Evolutionary conservation across 129 eudicot species (phyloP).

Genomic region (Apium graveolens): DNA sequence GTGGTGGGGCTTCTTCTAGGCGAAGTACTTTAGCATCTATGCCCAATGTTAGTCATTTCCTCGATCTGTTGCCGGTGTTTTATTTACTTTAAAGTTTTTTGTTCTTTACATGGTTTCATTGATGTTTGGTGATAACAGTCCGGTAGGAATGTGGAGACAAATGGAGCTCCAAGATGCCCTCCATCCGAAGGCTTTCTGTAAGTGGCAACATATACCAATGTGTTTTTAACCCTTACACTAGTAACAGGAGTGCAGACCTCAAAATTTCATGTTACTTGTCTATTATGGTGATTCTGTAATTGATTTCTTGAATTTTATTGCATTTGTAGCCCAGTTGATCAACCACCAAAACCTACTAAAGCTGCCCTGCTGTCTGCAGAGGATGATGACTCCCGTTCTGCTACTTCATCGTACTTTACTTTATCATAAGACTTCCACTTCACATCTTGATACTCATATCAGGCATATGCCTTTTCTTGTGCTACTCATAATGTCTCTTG

Average conservation of each 20-base stretch:
- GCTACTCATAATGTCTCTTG: slow-evolving; percentile 13
- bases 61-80: slow-evolving; percentile 19
- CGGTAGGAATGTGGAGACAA: slow-evolving; percentile 21
- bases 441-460: background rate
- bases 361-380: slow-evolving; percentile 23
- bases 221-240: slow-evolving; percentile 7
- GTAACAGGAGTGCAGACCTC: background rate
- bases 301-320: background rate
- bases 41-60: slow-evolving; percentile 34
- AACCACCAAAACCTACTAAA: slow-evolving; percentile 28
- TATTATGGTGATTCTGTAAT: background rate
- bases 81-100: background rate
- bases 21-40: slow-evolving; percentile 36
- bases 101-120: slow-evolving; percentile 11
- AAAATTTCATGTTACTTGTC: background rate
- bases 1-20: slow-evolving; percentile 16
- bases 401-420: slow-evolving; percentile 59
- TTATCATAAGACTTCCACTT: slow-evolving; percentile 1
- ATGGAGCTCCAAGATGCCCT: slow-evolving; percentile 33
- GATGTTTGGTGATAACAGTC: slow-evolving; percentile 37
- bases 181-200: slow-evolving; percentile 41
- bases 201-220: slow-evolving; percentile 22
- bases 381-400: slow-evolving; percentile 48
- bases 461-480: background rate
- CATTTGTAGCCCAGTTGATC: slow-evolving; percentile 36